Base-by-base conservation (phyloP, 2,329 filamentous ascomycete species). In the Madurella fahalii region DNA sequence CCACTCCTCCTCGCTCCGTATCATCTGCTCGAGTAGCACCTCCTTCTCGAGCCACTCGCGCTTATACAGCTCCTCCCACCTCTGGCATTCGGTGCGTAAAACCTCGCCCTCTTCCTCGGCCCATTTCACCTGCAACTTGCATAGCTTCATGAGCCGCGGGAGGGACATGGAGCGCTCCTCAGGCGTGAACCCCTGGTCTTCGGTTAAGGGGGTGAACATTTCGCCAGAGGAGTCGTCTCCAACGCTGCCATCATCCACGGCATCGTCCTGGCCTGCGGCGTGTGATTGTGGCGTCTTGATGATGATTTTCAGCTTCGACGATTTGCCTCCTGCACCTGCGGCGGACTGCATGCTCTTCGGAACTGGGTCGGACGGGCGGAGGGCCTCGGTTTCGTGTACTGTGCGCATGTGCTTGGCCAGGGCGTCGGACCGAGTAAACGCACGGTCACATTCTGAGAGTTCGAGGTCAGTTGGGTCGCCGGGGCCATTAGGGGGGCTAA, bases 321-420 rank as follows among this genome's bases (percentile, higher is more conserved):
- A 72, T 61, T 77, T 80, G 64, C 68, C 72, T 40, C 69, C 66
- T 16, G 65, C 67, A 58, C 25, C 25, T 25, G 53, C 58, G 12
- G 60, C 70, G 2, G 75, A 67, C 63, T 84, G 82, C 75, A 83
- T 80, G 54, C 84, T 84, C 68, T 90, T 88, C 18, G 86, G 84
- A 12, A 90, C 82, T 2, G 87, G 84, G 67, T 92, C 85, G 15
- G 83, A 85, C 4, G 89, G 88, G n/a, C 90, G 85, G 18, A 96
- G 79, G 15, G 90, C 89, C 73, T 99, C 94, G 3, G 93, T 96
- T 70, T 99, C 94, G 75, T 99, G 94, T 39, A 99, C 92, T 15
- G 94, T 97, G 64, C 94, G 88, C 90, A 97, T 97, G 70, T 99
- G 94, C 72, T 99, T 99, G 1, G 93, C 91, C 0, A 99, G 80